Conservation (phyloP, 2,329 filamentous ascomycete species). For the Chrysosporium keratinophilum region DNA sequence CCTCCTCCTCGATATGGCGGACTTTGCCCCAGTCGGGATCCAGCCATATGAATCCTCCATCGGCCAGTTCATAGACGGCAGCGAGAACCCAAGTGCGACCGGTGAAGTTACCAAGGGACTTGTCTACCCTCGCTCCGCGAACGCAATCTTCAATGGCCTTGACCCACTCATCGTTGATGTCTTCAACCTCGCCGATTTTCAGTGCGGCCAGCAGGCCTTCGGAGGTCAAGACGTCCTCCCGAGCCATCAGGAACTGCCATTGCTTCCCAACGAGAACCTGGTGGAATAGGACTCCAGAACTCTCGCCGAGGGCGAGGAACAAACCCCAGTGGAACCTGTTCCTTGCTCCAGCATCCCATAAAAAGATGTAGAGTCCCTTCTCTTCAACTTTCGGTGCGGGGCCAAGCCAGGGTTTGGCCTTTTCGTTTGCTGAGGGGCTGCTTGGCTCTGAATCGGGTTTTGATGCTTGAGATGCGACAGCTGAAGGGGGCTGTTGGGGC, state of each 20-base stretch:
- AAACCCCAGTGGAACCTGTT: conserved; percentile 16
- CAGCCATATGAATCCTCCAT: conserved; percentile 15
- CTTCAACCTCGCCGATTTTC: conserved; percentile 14
- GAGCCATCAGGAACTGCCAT: conserved; percentile 11
- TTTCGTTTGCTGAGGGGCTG: neutral
- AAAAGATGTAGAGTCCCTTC: conserved; percentile 15
- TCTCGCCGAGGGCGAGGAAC: conserved; percentile 12
- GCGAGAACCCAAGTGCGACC: conserved; percentile 16
- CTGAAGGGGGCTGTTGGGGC: neutral
- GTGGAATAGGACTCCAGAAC: conserved; percentile 13
- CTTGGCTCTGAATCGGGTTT: neutral
- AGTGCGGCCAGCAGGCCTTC: conserved; percentile 11
- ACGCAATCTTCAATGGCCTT: conserved; percentile 13
- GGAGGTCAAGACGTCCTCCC: conserved; percentile 12
- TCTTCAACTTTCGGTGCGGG: conserved; percentile 10
- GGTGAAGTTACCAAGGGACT: conserved; percentile 9
- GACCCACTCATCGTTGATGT: conserved; percentile 15
- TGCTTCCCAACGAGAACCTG: conserved; percentile 9
- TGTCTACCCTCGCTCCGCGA: conserved; percentile 4
- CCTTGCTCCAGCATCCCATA: conserved; percentile 9
- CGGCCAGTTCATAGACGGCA: conserved; percentile 15
- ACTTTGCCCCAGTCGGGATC: conserved; percentile 14
- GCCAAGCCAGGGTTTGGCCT: conserved; percentile 8
- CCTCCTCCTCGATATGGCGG: conserved; percentile 14
- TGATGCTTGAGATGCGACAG: neutral